Conservation (phyloP, 768 basidiomycete species). For the Leccinum fibrillosum region DNA sequence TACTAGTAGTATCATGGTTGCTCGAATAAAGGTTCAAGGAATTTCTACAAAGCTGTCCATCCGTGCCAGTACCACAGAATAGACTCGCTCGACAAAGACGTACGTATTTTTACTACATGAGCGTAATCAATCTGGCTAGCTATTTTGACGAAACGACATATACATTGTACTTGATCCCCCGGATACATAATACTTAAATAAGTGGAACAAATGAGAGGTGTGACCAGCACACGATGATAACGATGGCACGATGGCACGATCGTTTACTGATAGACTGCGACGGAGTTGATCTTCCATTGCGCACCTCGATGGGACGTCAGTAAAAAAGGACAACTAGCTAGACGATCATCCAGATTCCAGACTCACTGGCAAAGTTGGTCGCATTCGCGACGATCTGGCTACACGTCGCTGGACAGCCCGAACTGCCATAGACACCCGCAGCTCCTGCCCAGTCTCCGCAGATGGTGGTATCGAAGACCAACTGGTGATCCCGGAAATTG, state of each 20-base stretch:
- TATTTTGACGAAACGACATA: neutral
- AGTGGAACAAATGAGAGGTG: neutral
- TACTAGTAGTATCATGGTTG: neutral
- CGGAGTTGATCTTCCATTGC: constrained; percentile 53
- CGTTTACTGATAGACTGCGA: constrained; percentile 44
- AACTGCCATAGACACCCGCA: constrained; percentile 10
- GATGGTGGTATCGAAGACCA: constrained; percentile 40
- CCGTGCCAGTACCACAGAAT: neutral
- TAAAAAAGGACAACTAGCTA: neutral
- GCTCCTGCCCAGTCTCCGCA: constrained; percentile 31
- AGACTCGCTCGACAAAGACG: neutral
- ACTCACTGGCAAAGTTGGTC: constrained; percentile 48
- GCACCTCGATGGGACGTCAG: constrained; percentile 38
- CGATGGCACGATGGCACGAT: neutral
- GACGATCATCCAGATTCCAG: too few relatives aligned
- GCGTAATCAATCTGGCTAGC: neutral
- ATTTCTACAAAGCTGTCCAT: neutral
- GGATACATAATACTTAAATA: neutral
- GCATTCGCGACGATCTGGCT: constrained; percentile 48
- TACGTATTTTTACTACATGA: neutral
- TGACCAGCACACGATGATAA: neutral
- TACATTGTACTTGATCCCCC: neutral
- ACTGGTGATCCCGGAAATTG: constrained; percentile 49
- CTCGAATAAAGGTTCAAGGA: neutral
- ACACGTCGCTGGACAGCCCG: constrained; percentile 43